These are phyloP conservation scores for Solanum dulcamara DNA, from an alignment of 257 asterid species.

Conservation along the genomic window DNA sequence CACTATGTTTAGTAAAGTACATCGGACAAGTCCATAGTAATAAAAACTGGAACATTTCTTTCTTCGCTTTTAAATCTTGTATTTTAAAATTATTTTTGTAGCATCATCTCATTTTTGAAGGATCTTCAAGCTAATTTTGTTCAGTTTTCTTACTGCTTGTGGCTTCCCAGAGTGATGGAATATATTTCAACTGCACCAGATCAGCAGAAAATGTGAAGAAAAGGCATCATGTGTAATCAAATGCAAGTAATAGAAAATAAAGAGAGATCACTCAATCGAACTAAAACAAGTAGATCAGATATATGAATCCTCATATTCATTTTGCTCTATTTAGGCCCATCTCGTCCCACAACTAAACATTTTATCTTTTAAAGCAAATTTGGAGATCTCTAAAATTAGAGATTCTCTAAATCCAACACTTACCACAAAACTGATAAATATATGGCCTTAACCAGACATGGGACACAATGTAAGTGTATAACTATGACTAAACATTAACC, in stretches of 20 bases:
- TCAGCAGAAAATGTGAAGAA: not conserved
- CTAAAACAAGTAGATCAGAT: not conserved
- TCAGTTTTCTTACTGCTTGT: not conserved
- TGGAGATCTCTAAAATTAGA: not conserved
- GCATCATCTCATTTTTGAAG: not conserved
- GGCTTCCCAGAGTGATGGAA: not conserved
- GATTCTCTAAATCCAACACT: not conserved
- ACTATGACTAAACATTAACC: not conserved
- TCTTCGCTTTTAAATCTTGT: not conserved
- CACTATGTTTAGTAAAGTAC: not conserved
- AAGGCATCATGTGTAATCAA: not conserved
- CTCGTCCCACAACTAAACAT: not conserved
- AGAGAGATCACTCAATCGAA: not conserved
- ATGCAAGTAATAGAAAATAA: not conserved
- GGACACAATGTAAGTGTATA: not conserved
- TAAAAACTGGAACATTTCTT: not conserved
- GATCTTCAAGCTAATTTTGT: not conserved
- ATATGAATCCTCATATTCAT: not conserved
- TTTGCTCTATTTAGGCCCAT: not conserved
- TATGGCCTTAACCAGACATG: not conserved
- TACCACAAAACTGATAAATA: not conserved
- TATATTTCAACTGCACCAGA: not conserved
- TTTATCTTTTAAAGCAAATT: not conserved
- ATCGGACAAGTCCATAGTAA: not conserved
- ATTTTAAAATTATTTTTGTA: not conserved